Percentiles rank a stretch among this genome's conserved stretches.
These are phyloP conservation scores for Trichoderma gamsii DNA, from an alignment of 495 filamentous ascomycete species.

Conservation along the genomic window DNA sequence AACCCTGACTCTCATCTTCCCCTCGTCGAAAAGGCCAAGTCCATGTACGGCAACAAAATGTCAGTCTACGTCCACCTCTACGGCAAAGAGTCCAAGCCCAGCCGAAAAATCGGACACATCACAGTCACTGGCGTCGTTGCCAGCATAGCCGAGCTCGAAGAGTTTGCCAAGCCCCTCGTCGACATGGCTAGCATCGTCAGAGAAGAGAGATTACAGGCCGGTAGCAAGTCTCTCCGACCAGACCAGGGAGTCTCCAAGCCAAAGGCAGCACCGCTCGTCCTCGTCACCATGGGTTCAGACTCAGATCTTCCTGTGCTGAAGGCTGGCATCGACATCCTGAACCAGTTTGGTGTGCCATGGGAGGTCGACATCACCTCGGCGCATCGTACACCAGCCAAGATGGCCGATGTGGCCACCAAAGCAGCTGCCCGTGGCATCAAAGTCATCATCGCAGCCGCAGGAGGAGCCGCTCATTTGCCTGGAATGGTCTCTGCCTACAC, in stretches of 20 bases:
- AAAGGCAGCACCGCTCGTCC: slow-evolving; percentile 49
- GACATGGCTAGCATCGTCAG: slow-evolving; percentile 58
- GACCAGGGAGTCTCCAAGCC: slow-evolving; percentile 26
- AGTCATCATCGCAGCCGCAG: slow-evolving; percentile 92
- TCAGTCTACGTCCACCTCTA: slow-evolving; percentile 71
- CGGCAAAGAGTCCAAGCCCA: slow-evolving; percentile 79
- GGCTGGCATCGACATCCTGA: slow-evolving; percentile 69
- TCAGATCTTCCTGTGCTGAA: slow-evolving; percentile 78
- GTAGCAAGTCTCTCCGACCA: slow-evolving; percentile 25
- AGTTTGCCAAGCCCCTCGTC: slow-evolving; percentile 61
- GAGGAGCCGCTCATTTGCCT: slow-evolving; percentile 85
- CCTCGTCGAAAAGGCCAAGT: slow-evolving; percentile 57
- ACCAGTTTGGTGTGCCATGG: slow-evolving; percentile 68
- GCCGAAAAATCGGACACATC: slow-evolving; percentile 92
- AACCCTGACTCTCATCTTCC: slow-evolving; percentile 60
- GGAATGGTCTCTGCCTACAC: slow-evolving; percentile 88
- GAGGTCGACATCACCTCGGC: slow-evolving; percentile 84
- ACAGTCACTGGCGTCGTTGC: slow-evolving; percentile 62
- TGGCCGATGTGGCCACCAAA: slow-evolving; percentile 67
- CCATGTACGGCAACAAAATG: slow-evolving; percentile 46
- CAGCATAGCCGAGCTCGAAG: slow-evolving; percentile 51
- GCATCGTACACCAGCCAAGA: slow-evolving; percentile 80
- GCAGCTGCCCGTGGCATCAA: slow-evolving; percentile 67
- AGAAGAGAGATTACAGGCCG: slow-evolving; percentile 42
- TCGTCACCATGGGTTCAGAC: slow-evolving; percentile 93